Percentiles rank a stretch among this genome's conserved stretches.
Conservation (phyloP, 2,329 filamentous ascomycete species). For the Cercospora janseana region DNA sequence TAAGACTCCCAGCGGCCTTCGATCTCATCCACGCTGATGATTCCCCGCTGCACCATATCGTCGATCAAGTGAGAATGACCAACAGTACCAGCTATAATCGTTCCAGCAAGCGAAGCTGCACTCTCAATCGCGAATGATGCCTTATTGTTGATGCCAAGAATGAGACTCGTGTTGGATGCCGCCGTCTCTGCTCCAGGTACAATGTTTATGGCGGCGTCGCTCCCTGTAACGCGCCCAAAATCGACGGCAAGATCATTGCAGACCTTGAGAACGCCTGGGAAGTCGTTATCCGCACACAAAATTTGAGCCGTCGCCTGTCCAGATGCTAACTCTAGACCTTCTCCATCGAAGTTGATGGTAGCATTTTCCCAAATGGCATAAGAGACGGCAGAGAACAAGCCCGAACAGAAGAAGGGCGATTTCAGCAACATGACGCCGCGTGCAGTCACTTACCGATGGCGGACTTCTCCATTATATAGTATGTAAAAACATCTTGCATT, state of each 20-base stretch:
- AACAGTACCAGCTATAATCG: constrained; percentile 68
- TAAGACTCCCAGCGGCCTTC: constrained; percentile 70
- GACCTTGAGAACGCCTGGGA: constrained; percentile 66
- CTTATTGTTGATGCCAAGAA: constrained; percentile 45
- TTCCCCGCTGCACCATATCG: constrained; percentile 53
- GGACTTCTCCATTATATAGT: not conserved
- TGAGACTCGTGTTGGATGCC: constrained; percentile 47
- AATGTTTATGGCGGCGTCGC: not conserved
- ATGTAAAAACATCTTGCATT: not conserved
- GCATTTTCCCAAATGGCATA: constrained; percentile 1
- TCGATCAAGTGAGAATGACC: constrained; percentile 56
- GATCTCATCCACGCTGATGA: constrained; percentile 58
- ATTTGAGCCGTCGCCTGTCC: not conserved
- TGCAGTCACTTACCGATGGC: not conserved
- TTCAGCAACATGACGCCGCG: not conserved
- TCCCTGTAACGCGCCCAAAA: constrained; percentile 64
- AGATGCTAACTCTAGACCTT: not conserved
- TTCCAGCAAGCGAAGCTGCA: constrained; percentile 33
- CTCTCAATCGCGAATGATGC: constrained; percentile 38
- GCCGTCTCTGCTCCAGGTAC: constrained; percentile 55
- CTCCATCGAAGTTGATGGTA: not conserved
- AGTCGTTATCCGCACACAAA: constrained; percentile 49
- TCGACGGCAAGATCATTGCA: constrained; percentile 66
- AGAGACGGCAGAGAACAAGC: not conserved
- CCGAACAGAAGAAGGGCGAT: not conserved